Conservation (phyloP, 768 basidiomycete genomes). For the Cyathus striatus region DNA sequence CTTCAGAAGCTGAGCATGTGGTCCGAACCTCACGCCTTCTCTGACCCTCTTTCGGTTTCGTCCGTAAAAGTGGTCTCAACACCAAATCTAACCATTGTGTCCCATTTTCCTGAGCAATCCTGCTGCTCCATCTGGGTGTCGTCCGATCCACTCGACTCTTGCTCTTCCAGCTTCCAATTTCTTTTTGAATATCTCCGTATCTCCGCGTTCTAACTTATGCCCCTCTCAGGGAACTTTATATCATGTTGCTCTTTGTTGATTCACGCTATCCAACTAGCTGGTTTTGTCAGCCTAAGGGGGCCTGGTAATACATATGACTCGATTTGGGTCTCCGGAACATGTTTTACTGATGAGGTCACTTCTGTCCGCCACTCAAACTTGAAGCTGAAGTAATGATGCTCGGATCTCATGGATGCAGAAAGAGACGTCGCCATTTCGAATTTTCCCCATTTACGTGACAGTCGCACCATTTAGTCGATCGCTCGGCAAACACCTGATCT, state of each 20-base stretch:
- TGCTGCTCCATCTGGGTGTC: constrained; percentile 2
- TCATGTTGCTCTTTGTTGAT: too few relatives aligned
- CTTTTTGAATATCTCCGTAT: not conserved
- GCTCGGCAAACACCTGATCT: constrained; percentile 20
- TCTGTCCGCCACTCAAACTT: constrained; percentile 7
- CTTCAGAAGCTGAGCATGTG: constrained; percentile 1
- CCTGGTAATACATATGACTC: too few relatives aligned
- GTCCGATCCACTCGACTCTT: constrained; percentile 9
- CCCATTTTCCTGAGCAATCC: not conserved
- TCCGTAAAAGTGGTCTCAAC: too few relatives aligned
- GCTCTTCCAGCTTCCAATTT: constrained; percentile 1
- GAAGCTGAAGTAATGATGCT: constrained; percentile 3
- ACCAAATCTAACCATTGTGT: too few relatives aligned
- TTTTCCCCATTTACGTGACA: constrained; percentile 9
- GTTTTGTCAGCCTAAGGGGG: too few relatives aligned
- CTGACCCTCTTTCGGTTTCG: too few relatives aligned
- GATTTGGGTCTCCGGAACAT: too few relatives aligned
- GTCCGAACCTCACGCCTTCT: constrained; percentile 1
- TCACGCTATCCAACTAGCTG: too few relatives aligned
- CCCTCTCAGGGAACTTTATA: constrained; percentile 1
- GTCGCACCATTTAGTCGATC: constrained; percentile 15
- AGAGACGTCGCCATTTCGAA: constrained; percentile 5
- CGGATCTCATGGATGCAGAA: constrained; percentile 18
- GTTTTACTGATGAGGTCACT: constrained; percentile 11
- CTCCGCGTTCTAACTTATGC: not conserved